Conservation (phyloP, 1,139 yeast genomes). For the Taphrina communis region DNA sequence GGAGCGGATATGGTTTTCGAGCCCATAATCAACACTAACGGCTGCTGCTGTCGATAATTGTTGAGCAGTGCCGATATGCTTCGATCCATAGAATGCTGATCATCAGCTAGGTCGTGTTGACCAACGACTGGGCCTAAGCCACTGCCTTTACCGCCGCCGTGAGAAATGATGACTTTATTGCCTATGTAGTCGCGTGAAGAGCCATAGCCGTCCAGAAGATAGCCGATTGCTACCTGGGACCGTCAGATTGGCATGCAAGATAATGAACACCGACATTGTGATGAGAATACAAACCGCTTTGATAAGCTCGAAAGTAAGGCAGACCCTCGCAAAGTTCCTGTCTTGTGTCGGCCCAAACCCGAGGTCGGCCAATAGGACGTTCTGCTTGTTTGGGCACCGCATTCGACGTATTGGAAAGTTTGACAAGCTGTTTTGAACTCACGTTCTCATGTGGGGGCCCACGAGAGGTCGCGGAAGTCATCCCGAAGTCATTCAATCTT, state of each 20-base stretch:
- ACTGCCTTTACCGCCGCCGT: constrained; percentile 27
- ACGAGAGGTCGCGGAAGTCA: not conserved
- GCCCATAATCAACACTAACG: constrained; percentile 39
- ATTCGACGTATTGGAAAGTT: no score
- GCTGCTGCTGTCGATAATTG: constrained; percentile 21
- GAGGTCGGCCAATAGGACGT: not conserved
- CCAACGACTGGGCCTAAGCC: not conserved
- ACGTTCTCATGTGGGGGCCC: no score
- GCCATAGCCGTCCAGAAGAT: constrained; percentile 38
- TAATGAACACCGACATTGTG: not conserved
- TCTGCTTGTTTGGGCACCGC: no score
- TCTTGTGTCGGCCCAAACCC: constrained; percentile 26
- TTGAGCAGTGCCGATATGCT: constrained; percentile 31
- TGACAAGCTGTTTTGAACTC: no score
- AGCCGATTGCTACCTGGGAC: constrained; percentile 35
- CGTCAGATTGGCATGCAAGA: not conserved
- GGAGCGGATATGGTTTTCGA: constrained; percentile 24
- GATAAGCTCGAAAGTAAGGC: constrained; percentile 38
- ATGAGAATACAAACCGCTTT: constrained; percentile 12
- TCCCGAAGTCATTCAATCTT: no score
- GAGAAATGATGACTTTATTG: constrained; percentile 27
- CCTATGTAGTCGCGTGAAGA: constrained; percentile 37
- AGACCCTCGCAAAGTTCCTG: constrained; percentile 42
- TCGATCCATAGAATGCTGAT: constrained; percentile 10
- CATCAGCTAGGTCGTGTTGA: constrained; percentile 8